phyloP scores from a whole-genome alignment of 208 protist genomes.

The Leishmania guyanensis region DNA sequence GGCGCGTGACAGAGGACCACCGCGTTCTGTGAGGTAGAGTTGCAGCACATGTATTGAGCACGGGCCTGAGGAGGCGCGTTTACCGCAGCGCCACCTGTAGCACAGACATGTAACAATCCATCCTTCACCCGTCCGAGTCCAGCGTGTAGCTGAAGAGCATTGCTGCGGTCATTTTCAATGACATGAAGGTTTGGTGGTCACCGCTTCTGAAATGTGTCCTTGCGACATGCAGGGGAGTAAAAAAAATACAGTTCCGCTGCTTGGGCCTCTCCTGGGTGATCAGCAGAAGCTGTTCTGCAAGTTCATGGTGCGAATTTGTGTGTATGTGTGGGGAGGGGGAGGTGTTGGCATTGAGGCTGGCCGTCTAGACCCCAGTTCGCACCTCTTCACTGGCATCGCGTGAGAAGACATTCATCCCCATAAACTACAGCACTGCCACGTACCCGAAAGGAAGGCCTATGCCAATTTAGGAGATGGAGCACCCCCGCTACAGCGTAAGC shows the following conservation, averaged over 20 bases:
- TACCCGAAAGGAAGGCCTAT: not conserved
- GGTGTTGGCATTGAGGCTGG: conserved; percentile 79
- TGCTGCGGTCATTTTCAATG: not conserved
- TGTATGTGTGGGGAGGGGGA: conserved; percentile 7
- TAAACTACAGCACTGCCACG: not conserved
- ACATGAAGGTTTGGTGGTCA: not conserved
- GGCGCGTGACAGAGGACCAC: conserved; percentile 59
- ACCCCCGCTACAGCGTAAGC: not conserved
- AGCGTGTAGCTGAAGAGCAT: not conserved
- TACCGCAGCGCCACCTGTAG: not conserved
- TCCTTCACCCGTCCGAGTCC: not conserved
- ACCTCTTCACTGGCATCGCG: conserved; percentile 73
- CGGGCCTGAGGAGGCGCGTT: not conserved
- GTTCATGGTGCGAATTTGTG: conserved; percentile 38
- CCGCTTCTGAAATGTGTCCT: not conserved
- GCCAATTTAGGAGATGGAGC: not conserved
- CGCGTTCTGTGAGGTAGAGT: conserved; percentile 33
- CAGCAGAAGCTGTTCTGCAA: conserved; percentile 24
- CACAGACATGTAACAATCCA: not conserved
- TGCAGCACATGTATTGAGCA: conserved; percentile 17
- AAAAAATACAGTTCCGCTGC: not conserved
- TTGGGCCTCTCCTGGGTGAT: not conserved
- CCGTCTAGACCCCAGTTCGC: conserved; percentile 63
- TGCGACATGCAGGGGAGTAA: not conserved
- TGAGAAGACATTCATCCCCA: conserved; percentile 60